phyloP scores from a whole-genome alignment of 1,284 basidiomycete species.

The Coriolopsis trogii region DNA sequence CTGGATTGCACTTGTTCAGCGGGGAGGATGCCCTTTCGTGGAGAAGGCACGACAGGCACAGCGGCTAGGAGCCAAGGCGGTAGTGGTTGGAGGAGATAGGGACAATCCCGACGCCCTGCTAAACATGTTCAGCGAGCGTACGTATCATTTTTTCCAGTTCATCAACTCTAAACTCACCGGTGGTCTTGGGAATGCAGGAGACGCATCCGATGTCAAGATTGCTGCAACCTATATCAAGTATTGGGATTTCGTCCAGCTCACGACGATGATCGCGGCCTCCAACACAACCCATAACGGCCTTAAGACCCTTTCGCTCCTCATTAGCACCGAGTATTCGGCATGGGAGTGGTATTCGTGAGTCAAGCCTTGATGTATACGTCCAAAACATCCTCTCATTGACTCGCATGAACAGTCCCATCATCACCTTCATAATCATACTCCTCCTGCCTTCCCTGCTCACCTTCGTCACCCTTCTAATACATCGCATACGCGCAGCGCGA shows the following conservation, averaged over 20 bases:
- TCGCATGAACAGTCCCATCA: constrained; percentile 63
- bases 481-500: constrained; percentile 75
- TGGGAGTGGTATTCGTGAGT: constrained; percentile 89
- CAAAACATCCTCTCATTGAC: constrained; percentile 10
- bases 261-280: constrained; percentile 61
- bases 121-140: constrained; percentile 59
- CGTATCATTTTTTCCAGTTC: not conserved
- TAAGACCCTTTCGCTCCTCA: constrained; percentile 71
- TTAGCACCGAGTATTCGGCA: constrained; percentile 76
- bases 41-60: constrained; percentile 86
- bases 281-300: constrained; percentile 78
- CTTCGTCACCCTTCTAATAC: constrained; percentile 78
- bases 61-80: constrained; percentile 79
- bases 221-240: constrained; percentile 76
- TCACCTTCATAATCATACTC: constrained; percentile 79
- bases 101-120: constrained; percentile 79
- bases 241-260: constrained; percentile 66
- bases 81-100: constrained; percentile 87
- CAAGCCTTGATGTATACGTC: constrained; percentile 1
- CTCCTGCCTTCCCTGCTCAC: constrained; percentile 82
- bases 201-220: constrained; percentile 72
- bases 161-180: constrained; percentile 5
- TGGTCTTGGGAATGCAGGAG: constrained; percentile 46
- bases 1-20: constrained; percentile 87
- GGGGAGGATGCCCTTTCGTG: constrained; percentile 87